Percentiles rank a stretch among this genome's conserved stretches.
phyloP scores from a whole-genome alignment of 225 moss, liverwort and hornwort species.

The Antitrichia curtipendula region DNA sequence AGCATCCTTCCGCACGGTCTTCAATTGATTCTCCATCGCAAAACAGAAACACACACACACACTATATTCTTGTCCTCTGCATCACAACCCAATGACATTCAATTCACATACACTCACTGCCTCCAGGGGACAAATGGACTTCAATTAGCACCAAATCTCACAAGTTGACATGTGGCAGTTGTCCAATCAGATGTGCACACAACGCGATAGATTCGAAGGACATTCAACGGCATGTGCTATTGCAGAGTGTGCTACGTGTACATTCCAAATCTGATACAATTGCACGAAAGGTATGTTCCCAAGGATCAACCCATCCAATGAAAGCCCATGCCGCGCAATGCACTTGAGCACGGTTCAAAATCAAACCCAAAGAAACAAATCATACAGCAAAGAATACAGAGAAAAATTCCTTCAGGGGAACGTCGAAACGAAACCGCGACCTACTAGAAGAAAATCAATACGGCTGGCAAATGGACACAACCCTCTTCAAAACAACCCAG shows the following conservation, averaged over 20 bases:
- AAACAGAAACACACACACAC: not conserved
- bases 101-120: not conserved
- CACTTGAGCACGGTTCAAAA: not conserved
- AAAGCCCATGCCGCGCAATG: not conserved
- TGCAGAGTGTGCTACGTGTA: not conserved
- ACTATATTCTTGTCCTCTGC: not conserved
- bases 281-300: not conserved
- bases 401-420: not conserved
- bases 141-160: not conserved
- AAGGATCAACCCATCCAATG: not conserved
- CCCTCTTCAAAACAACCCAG: not conserved
- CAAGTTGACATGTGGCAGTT: not conserved
- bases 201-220: not conserved
- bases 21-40: conserved; percentile 20
- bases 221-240: not conserved
- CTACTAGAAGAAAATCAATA: not conserved
- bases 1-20: not conserved
- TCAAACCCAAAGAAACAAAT: not conserved
- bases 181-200: not conserved
- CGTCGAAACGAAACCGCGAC: not conserved
- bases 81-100: not conserved
- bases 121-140: not conserved
- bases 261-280: not conserved
- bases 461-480: not conserved
- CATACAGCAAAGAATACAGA: not conserved